Conservation (phyloP, 345 rosid genomes). For the Carallia brachiata region DNA sequence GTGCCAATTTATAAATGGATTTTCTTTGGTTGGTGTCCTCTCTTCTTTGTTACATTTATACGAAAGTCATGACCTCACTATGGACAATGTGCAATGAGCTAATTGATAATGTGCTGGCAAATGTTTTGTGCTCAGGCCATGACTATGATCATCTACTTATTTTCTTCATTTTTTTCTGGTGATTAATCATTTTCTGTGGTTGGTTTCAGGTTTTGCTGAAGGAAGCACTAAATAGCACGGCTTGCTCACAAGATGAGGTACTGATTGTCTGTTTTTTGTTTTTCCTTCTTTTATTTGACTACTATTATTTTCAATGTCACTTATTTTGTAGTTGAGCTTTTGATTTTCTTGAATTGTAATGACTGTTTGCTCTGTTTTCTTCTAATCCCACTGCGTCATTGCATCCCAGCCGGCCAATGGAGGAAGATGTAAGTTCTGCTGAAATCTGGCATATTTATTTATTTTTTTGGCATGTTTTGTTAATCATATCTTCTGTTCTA, state of each 20-base stretch:
- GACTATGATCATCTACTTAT: too few species aligned
- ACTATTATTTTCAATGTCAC: not conserved
- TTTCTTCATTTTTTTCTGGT: not conserved
- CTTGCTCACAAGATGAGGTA: slow-evolving; percentile 9
- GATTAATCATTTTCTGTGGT: not conserved
- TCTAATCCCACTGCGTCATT: not conserved
- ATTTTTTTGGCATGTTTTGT: not conserved
- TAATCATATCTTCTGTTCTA: not conserved
- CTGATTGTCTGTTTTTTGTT: not conserved
- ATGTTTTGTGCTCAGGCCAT: too few species aligned
- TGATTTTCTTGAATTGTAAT: not conserved
- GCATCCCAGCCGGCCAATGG: slow-evolving; percentile 21
- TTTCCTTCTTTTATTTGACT: not conserved
- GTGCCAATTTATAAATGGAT: not conserved
- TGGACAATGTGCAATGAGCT: too few species aligned
- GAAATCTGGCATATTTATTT: not conserved
- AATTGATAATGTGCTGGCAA: too few species aligned
- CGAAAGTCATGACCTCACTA: too few species aligned
- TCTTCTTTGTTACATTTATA: too few species aligned
- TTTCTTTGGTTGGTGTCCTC: not conserved
- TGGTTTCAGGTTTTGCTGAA: not conserved
- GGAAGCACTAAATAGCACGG: not conserved
- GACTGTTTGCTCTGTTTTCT: not conserved
- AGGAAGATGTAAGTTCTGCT: slow-evolving; percentile 19
- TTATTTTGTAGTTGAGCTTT: not conserved